Conservation (phyloP, 2,329 filamentous ascomycete species). For the Emmonsiellopsis sp. region DNA sequence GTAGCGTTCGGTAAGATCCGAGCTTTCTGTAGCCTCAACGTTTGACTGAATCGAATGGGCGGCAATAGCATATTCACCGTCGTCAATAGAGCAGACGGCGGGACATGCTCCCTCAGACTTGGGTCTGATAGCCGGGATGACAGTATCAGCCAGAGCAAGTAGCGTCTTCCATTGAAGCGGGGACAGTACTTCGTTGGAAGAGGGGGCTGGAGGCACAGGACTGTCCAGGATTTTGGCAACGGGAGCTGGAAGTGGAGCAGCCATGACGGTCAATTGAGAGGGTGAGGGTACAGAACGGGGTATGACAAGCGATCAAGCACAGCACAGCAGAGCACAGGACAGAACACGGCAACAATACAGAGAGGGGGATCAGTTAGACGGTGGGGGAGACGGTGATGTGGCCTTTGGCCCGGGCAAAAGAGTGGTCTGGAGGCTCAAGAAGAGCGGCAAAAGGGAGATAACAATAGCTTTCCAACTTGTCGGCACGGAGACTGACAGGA, state of each 20-base stretch:
- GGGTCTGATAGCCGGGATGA: slow-evolving; percentile 46
- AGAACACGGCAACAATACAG: not conserved
- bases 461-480: not conserved
- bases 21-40: slow-evolving; percentile 24
- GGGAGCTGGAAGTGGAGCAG: slow-evolving; percentile 1
- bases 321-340: not conserved
- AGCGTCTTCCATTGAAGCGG: slow-evolving; percentile 51
- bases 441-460: not conserved
- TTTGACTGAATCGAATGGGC: slow-evolving; percentile 7
- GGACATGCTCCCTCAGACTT: slow-evolving; percentile 24
- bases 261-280: not conserved
- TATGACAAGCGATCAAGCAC: not conserved
- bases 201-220: slow-evolving; percentile 39
- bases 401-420: not conserved
- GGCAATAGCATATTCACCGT: slow-evolving; percentile 22
- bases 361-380: not conserved
- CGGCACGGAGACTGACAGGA: not conserved
- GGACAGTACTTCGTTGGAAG: slow-evolving; percentile 41
- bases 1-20: slow-evolving; percentile 34
- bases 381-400: not conserved
- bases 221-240: slow-evolving; percentile 27
- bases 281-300: not conserved
- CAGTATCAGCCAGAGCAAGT: slow-evolving; percentile 47
- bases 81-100: slow-evolving; percentile 29
- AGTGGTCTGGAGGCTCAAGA: not conserved